Evolutionary conservation across 352 stramenopile species (phyloP).

Genomic region (Aphanomyces euteiches): DNA sequence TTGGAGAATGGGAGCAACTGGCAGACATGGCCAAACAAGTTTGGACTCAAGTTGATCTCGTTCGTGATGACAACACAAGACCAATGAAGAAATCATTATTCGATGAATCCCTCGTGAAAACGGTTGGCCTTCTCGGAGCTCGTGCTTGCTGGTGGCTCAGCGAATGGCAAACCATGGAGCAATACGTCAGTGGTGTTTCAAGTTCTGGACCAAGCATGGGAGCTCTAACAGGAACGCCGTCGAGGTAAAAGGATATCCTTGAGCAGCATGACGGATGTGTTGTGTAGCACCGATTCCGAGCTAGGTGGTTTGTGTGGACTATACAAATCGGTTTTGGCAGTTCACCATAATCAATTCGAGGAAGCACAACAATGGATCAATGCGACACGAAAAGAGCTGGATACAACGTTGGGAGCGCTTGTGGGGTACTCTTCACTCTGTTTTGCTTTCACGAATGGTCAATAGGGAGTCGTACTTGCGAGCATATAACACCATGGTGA

Average conservation of each 20-base stretch:
- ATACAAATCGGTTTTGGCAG: constrained; percentile 89
- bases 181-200: constrained; percentile 49
- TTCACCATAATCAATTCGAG: constrained; percentile 92
- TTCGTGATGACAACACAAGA: constrained; percentile 15
- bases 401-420: constrained; percentile 94
- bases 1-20: constrained; percentile 94
- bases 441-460: not conserved
- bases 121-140: constrained; percentile 33
- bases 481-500: constrained; percentile 96
- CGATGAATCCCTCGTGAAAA: constrained; percentile 21
- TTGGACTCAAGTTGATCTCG: constrained; percentile 41
- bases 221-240: not conserved
- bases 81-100: not conserved
- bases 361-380: constrained; percentile 90
- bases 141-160: constrained; percentile 81
- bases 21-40: constrained; percentile 82
- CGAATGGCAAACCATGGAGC: constrained; percentile 79
- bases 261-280: not conserved
- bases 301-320: constrained; percentile 33
- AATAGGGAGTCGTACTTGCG: constrained; percentile 92
- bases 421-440: constrained; percentile 50
- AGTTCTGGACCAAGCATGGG: not conserved
- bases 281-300: constrained; percentile 5
- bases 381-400: constrained; percentile 87
- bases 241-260: not conserved